Conservation (phyloP, 2,329 filamentous ascomycete species). For the Aspergillus ustus region DNA sequence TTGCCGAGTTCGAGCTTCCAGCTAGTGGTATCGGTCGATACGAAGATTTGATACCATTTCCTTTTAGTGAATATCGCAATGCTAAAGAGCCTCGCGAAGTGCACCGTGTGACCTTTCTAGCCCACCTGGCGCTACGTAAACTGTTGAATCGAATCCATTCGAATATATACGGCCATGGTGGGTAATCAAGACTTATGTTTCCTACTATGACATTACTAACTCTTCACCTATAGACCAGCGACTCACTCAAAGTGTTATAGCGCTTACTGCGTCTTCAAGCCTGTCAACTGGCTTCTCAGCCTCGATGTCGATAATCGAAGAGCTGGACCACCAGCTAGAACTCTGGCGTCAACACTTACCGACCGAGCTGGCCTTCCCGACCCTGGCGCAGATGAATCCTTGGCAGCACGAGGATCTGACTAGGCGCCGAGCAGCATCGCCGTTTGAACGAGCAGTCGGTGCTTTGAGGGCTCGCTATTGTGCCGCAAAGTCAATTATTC, state of each 20-base stretch:
- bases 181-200: not conserved
- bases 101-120: not conserved
- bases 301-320: not conserved
- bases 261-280: not conserved
- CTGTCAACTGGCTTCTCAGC: slow-evolving; percentile 1
- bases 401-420: slow-evolving; percentile 1
- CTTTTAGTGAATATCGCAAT: not conserved
- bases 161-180: not conserved
- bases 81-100: not conserved
- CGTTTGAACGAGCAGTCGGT: not conserved
- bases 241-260: not conserved
- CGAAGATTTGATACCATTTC: slow-evolving; percentile 3
- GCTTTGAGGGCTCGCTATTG: slow-evolving; percentile 4
- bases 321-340: slow-evolving; percentile 4
- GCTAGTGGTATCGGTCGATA: not conserved
- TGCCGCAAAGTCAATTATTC: slow-evolving; percentile 5
- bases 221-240: not conserved
- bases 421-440: not conserved
- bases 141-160: not conserved
- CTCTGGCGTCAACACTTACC: slow-evolving; percentile 3
- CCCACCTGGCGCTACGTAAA: not conserved
- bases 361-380: not conserved
- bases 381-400: not conserved
- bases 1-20: slow-evolving; percentile 4
- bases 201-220: not conserved